Evolutionary conservation across 2,329 filamentous ascomycete genomes (phyloP).

Genomic region (Talaromyces funiculosus): DNA sequence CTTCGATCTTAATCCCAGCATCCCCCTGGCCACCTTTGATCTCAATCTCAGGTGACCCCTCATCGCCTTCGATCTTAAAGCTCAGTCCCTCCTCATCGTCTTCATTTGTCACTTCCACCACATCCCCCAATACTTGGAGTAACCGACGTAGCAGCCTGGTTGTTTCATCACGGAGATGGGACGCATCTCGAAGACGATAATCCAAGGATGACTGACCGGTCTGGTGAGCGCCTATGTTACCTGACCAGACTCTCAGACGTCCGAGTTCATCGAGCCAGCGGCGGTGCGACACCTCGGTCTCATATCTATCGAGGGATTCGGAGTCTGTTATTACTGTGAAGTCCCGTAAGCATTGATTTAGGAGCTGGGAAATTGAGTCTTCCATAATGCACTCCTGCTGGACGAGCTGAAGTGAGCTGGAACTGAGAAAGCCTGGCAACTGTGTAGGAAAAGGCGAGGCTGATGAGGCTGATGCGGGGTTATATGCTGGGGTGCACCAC

Average conservation of each 20-base stretch:
- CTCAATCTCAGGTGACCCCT: no score
- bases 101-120: neutral
- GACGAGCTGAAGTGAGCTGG: no score
- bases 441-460: no score
- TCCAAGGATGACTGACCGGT: neutral
- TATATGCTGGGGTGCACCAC: no score
- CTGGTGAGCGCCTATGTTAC: neutral
- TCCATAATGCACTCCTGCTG: neutral
- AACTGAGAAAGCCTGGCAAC: no score
- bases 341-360: neutral
- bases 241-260: neutral
- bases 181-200: neutral
- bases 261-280: neutral
- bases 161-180: neutral
- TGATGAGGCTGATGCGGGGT: no score
- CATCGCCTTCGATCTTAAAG: neutral
- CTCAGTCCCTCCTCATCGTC: neutral
- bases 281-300: neutral
- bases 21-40: no score
- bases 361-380: neutral
- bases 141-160: neutral
- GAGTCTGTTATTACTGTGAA: neutral
- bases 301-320: neutral
- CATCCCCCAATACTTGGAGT: neutral
- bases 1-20: no score